phyloP scores from a whole-genome alignment of 2,329 filamentous ascomycete genomes.

The Neospermospora avenae region DNA sequence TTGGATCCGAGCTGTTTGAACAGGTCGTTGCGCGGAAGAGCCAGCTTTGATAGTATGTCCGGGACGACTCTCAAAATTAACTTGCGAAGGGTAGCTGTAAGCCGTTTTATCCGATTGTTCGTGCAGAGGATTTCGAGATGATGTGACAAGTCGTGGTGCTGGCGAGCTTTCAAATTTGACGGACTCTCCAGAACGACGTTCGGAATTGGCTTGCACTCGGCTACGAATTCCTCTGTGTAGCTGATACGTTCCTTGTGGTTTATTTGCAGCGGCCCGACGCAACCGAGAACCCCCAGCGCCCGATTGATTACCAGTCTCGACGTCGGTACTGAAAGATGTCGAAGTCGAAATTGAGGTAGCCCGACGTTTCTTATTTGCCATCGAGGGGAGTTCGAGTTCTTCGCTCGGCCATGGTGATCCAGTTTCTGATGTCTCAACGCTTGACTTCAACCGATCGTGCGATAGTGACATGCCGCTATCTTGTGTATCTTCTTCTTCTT shows the following conservation, averaged over 20 bases:
- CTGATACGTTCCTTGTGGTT: neutral
- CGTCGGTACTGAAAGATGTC: constrained; percentile 1
- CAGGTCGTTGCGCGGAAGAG: neutral
- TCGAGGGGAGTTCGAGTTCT: neutral
- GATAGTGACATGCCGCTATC: neutral
- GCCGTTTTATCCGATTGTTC: no score
- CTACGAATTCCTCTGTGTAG: neutral
- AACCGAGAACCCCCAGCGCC: neutral
- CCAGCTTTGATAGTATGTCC: neutral
- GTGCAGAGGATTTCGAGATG: no score
- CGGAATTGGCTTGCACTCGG: neutral
- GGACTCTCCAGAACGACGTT: neutral
- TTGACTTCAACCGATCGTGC: neutral
- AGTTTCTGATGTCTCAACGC: neutral
- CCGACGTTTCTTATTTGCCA: neutral
- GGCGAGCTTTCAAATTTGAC: neutral
- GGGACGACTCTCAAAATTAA: neutral
- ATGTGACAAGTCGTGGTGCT: neutral
- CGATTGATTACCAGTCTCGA: neutral
- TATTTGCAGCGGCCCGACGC: neutral
- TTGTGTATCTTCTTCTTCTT: neutral
- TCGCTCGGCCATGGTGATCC: neutral
- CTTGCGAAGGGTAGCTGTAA: no score
- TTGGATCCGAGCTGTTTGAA: neutral
- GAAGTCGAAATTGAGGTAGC: constrained; percentile 2